These are phyloP conservation scores for Mixia osmundae DNA, from an alignment of 1,284 basidiomycete species.

Conservation along the genomic window DNA sequence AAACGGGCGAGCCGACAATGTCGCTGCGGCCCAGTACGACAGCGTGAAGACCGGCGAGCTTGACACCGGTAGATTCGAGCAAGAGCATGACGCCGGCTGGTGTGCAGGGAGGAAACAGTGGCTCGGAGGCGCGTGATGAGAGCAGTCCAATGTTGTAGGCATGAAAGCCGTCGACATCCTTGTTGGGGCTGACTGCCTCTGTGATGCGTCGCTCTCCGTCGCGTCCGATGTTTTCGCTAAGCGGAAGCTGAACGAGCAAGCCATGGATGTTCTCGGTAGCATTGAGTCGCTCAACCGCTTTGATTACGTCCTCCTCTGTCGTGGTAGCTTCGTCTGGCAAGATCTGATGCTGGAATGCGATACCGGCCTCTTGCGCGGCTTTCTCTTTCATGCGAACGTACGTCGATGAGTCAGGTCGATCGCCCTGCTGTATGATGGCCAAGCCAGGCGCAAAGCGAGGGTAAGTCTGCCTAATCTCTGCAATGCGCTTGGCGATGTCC, in stretches of 20 bases:
- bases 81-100: slow-evolving; percentile 80
- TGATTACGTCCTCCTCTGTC: slow-evolving; percentile 50
- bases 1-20: slow-evolving; percentile 90
- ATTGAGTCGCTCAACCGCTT: slow-evolving; percentile 59
- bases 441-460: slow-evolving; percentile 74
- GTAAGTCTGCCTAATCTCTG: slow-evolving; percentile 32
- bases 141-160: slow-evolving; percentile 96
- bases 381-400: slow-evolving; percentile 98
- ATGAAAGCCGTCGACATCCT: slow-evolving; percentile 98
- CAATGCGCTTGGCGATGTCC: slow-evolving; percentile 39
- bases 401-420: slow-evolving; percentile 63
- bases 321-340: slow-evolving; percentile 28
- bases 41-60: slow-evolving; percentile 50
- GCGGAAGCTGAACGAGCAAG: slow-evolving; percentile 89
- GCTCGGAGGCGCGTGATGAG: slow-evolving; percentile 67
- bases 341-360: slow-evolving; percentile 58
- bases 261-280: slow-evolving; percentile 61
- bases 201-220: slow-evolving; percentile 78
- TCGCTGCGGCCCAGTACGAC: slow-evolving; percentile 93
- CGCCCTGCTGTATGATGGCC: slow-evolving; percentile 82
- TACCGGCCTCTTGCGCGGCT: slow-evolving; percentile 84
- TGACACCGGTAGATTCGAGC: slow-evolving; percentile 56
- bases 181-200: slow-evolving; percentile 77
- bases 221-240: slow-evolving; percentile 57
- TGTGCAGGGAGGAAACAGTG: slow-evolving; percentile 85